phyloP scores from a whole-genome alignment of 73 alveolate species.

The Uronychia setigera region DNA sequence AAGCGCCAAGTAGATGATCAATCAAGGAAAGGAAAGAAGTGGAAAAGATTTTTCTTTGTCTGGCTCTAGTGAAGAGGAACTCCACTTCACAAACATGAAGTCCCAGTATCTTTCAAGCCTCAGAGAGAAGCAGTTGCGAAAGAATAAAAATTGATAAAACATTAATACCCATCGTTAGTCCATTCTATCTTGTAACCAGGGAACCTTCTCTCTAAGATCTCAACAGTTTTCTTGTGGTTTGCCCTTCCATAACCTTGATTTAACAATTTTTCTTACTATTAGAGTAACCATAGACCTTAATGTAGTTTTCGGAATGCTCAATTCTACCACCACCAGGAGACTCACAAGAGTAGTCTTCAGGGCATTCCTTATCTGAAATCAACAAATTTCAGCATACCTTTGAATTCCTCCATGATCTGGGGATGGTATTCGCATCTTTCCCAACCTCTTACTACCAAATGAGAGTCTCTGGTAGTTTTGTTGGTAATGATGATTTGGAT shows the following conservation, averaged over 20 bases:
- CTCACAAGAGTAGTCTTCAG: not conserved
- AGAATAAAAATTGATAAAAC: not conserved
- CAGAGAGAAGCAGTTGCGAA: not conserved
- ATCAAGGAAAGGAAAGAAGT: no score
- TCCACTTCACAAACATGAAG: no score
- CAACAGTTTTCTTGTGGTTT: slow-evolving; percentile 10
- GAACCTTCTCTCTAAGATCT: not conserved
- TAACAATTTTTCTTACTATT: not conserved
- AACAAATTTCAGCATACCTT: not conserved
- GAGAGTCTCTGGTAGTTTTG: not conserved
- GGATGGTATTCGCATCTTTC: not conserved
- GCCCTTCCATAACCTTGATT: slow-evolving; percentile 14
- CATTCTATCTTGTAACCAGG: slow-evolving; percentile 10
- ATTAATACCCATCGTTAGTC: slow-evolving; percentile 21
- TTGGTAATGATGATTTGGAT: slow-evolving; percentile 4
- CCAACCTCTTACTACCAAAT: not conserved
- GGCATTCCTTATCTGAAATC: not conserved
- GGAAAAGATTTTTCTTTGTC: no score
- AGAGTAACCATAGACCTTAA: slow-evolving; percentile 21
- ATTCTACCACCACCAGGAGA: slow-evolving; percentile 31
- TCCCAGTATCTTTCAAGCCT: not conserved
- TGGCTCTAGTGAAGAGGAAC: no score
- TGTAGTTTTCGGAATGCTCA: not conserved
- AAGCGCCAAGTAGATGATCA: no score
- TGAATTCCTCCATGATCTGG: not conserved